Evolutionary conservation across 2,329 filamentous ascomycete species (phyloP), one percentile per base, ranked within the genome.

Genomic region (Dactylella cylindrospora): DNA sequence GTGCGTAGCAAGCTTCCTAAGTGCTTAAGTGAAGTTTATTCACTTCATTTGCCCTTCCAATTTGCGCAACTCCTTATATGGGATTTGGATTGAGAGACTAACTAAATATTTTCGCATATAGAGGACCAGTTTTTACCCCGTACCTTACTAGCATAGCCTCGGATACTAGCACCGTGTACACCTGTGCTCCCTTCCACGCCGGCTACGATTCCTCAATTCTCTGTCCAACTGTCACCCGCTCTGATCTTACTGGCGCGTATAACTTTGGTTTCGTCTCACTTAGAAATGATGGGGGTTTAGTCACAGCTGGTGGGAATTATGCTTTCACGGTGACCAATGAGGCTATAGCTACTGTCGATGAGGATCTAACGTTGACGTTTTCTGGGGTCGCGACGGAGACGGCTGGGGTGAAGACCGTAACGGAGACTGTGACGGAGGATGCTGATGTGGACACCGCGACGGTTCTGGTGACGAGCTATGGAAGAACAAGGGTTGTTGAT

Each of bases 401-500:
- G 5, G 44, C 28, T 6, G 26, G 25, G 4, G 28, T 36, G 3
- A 38, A 41, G 4, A 47, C 44, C 2, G 50, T 53, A 7, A 53
- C 50, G 10, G 15, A 32, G n/a, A 57, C 52, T n/a, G 35, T 25
- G 3, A 49, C 44, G 5, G 33, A 32, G 1, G 36, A 47, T 26
- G 13, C 35, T 23, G 26, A 38, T 19, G 33, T 36, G 15, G 32
- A 5, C 5, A 36, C 26, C 6, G 23, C 40, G 12, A 57, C 43
- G 6, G 43, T 41, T 10, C 47, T 44, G 8, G 15, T 35, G 15
- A 49, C 52, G 8, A 49, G 43, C 20, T 57, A 57, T 43, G 52
- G 52, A 19, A 19, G 26, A 6, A 57, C 43, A 17, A 57, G 52
- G 26, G 43, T 41, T 31, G 43, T 57, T 23, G 44, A 57, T 31